Percentiles rank a stretch among this genome's conserved stretches.
Conservation (phyloP, 1,139 yeast species). For the Yamadazyma membranifaciens region DNA sequence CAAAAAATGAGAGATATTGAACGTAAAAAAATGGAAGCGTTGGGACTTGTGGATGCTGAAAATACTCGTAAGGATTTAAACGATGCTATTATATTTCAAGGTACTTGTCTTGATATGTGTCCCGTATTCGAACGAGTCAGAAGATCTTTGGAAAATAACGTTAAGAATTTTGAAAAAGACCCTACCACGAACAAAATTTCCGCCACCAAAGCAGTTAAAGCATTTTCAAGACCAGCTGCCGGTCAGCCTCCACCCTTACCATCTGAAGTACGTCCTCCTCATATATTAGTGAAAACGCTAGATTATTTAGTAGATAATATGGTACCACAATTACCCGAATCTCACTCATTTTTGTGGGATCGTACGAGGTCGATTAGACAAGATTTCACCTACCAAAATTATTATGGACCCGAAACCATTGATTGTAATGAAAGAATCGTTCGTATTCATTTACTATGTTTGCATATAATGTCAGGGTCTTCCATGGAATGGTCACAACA, state of each 20-base stretch:
- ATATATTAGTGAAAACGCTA: constrained; percentile 60
- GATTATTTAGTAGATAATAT: constrained; percentile 66
- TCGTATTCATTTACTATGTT: constrained; percentile 75
- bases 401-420: constrained; percentile 89
- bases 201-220: constrained; percentile 71
- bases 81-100: constrained; percentile 85
- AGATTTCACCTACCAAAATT: constrained; percentile 95
- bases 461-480: constrained; percentile 84
- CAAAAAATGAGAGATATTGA: constrained; percentile 77
- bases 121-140: constrained; percentile 90
- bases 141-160: constrained; percentile 85
- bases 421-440: constrained; percentile 93
- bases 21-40: constrained; percentile 73
- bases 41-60: constrained; percentile 87
- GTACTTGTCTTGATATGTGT: constrained; percentile 92
- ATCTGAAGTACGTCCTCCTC: constrained; percentile 95
- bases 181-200: constrained; percentile 63
- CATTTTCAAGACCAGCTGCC: constrained; percentile 96
- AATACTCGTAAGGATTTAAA: constrained; percentile 76
- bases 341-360: constrained; percentile 97
- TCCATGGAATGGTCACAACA: constrained; percentile 85
- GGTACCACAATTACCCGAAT: constrained; percentile 68
- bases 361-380: constrained; percentile 97
- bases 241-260: constrained; percentile 98
- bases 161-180: constrained; percentile 74